Conservation (phyloP, 2,329 filamentous ascomycete genomes). For the Cordyceps cateniannulata region DNA sequence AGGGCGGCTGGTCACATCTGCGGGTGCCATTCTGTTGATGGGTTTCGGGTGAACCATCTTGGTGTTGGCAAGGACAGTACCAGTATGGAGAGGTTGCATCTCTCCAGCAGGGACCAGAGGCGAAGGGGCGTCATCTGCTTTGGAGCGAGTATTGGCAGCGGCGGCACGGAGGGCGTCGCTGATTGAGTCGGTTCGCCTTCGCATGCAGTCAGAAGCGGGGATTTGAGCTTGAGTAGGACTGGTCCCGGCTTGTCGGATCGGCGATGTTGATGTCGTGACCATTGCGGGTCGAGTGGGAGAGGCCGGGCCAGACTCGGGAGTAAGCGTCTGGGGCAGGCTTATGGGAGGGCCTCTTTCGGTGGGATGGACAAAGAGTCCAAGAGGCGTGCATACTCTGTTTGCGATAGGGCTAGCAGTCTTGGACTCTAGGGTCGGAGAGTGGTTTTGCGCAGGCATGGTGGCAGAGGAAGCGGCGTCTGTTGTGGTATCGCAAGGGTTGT, state of each 20-base stretch:
- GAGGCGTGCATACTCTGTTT: constrained; percentile 17
- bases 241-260: neutral
- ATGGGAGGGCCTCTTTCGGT: constrained; percentile 4
- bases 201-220: neutral
- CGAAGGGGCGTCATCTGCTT: neutral
- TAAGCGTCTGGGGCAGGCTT: constrained; percentile 9
- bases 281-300: neutral
- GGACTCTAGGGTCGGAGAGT: neutral
- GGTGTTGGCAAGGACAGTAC: constrained; percentile 39
- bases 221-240: neutral
- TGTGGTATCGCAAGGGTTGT: neutral
- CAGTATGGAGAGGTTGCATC: constrained; percentile 24
- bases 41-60: constrained; percentile 35
- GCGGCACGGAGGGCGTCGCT: neutral
- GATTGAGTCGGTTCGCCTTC: constrained; percentile 3
- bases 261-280: neutral
- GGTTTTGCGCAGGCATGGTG: neutral
- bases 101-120: constrained; percentile 7
- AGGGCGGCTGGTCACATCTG: constrained; percentile 54
- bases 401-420: constrained; percentile 13
- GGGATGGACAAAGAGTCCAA: constrained; percentile 16
- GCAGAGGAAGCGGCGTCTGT: neutral
- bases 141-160: neutral
- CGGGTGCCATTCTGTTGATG: constrained; percentile 39
- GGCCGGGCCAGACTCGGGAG: constrained; percentile 8